These are phyloP conservation scores for Bipolaris zeicola DNA, from an alignment of 2,329 filamentous ascomycete genomes.

Conservation along the genomic window DNA sequence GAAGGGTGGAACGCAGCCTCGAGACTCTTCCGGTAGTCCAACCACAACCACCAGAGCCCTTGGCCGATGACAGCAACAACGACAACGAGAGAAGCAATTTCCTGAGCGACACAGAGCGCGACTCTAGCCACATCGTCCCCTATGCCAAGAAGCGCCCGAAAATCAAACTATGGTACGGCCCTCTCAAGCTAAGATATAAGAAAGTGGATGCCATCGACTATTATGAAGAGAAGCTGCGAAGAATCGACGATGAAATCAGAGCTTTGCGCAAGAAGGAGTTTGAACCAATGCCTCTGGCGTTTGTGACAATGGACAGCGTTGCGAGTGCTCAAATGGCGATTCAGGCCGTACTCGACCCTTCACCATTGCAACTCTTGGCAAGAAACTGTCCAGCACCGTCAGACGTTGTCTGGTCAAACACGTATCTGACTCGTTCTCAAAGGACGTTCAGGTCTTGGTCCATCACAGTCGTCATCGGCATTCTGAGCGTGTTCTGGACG, in stretches of 20 bases:
- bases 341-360: constrained; percentile 89
- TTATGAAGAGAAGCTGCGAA: constrained; percentile 83
- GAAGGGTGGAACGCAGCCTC: constrained; percentile 55
- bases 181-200: constrained; percentile 71
- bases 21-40: constrained; percentile 59
- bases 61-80: constrained; percentile 35
- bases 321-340: constrained; percentile 93
- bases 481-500: constrained; percentile 89
- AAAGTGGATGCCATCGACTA: constrained; percentile 92
- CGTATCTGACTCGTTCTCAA: constrained; percentile 75
- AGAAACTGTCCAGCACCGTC: constrained; percentile 85
- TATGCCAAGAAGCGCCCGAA: constrained; percentile 64
- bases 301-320: constrained; percentile 97
- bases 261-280: constrained; percentile 76
- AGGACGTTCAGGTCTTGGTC: constrained; percentile 81
- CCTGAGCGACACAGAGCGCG: constrained; percentile 56
- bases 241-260: constrained; percentile 75
- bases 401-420: constrained; percentile 95
- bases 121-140: constrained; percentile 49
- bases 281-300: constrained; percentile 79
- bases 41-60: constrained; percentile 48
- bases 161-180: constrained; percentile 77
- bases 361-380: constrained; percentile 82
- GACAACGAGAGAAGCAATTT: constrained; percentile 65
- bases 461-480: constrained; percentile 79